A percentile compares a stretch with the other conserved stretches of the same genome.
Conservation (phyloP, 306 rosid genomes). For the Gastrolobium bilobum region DNA sequence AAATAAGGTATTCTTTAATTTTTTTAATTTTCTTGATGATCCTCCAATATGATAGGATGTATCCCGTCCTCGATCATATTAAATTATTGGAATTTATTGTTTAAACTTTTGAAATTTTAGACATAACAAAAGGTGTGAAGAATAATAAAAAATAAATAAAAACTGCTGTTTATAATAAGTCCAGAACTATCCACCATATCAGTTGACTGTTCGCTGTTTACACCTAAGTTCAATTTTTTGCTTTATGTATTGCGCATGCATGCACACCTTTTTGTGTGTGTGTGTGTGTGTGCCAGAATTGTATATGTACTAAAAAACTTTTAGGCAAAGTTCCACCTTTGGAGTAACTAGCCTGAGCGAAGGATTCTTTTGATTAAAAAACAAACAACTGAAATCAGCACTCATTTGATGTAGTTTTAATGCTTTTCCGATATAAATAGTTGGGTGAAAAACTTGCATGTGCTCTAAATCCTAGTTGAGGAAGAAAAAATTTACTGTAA, state of each 20-base stretch:
- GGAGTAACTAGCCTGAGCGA: not conserved
- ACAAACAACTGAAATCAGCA: not conserved
- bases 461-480: not conserved
- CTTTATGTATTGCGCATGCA: not conserved
- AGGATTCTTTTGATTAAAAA: not conserved
- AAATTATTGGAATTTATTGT: no score
- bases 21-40: no score
- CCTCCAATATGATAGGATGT: no score
- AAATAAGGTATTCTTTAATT: no score
- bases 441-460: not conserved
- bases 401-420: not conserved
- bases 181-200: not conserved
- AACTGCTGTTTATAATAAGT: not conserved
- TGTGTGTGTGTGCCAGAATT: not conserved
- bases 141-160: not conserved
- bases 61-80: no score
- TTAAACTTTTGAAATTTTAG: not conserved
- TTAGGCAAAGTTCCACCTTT: not conserved
- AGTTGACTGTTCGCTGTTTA: not conserved
- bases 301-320: not conserved
- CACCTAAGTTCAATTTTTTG: not conserved
- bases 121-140: constrained; percentile 5
- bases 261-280: not conserved
- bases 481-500: not conserved
- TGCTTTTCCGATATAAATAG: not conserved